Conservation (phyloP, 495 filamentous ascomycete genomes). For the Aspergillus panamensis region DNA sequence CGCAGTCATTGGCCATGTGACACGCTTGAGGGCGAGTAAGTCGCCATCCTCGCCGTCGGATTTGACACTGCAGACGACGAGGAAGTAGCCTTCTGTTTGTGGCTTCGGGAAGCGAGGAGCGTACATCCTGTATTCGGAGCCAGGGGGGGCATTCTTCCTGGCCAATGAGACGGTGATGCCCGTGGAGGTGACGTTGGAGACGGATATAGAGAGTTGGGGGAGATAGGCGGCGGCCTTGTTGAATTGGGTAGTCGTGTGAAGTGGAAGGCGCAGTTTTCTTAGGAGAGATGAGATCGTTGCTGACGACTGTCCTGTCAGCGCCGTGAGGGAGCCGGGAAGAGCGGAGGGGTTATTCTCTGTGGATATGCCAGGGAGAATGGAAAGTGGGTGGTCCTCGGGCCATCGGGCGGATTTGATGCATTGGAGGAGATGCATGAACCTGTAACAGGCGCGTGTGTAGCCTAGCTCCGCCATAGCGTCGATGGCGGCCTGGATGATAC, state of each 20-base stretch:
- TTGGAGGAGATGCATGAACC: conserved; percentile 83
- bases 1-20: conserved; percentile 60
- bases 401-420: conserved; percentile 89
- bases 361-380: conserved; percentile 76
- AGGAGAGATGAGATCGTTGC: conserved; percentile 23
- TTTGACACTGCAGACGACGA: conserved; percentile 52
- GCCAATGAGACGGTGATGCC: conserved; percentile 60
- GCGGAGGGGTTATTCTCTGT: conserved; percentile 51
- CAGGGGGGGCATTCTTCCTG: conserved; percentile 61
- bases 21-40: conserved; percentile 77
- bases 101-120: conserved; percentile 90
- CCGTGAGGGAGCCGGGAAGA: conserved; percentile 49
- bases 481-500: conserved; percentile 87
- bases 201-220: conserved; percentile 54
- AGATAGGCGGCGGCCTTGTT: conserved; percentile 6
- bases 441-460: conserved; percentile 64
- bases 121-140: conserved; percentile 67
- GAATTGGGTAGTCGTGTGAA: conserved; percentile 31
- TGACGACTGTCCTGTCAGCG: conserved; percentile 53
- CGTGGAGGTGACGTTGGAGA: conserved; percentile 56
- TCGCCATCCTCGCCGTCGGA: conserved; percentile 65
- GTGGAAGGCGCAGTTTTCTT: conserved; percentile 29
- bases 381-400: conserved; percentile 75
- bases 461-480: conserved; percentile 93
- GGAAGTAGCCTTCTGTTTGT: conserved; percentile 92